Evolutionary conservation across 78 protist species (phyloP), one percentile per base, ranked within the genome.

Genomic region (Chrysochromulina tobinii): DNA sequence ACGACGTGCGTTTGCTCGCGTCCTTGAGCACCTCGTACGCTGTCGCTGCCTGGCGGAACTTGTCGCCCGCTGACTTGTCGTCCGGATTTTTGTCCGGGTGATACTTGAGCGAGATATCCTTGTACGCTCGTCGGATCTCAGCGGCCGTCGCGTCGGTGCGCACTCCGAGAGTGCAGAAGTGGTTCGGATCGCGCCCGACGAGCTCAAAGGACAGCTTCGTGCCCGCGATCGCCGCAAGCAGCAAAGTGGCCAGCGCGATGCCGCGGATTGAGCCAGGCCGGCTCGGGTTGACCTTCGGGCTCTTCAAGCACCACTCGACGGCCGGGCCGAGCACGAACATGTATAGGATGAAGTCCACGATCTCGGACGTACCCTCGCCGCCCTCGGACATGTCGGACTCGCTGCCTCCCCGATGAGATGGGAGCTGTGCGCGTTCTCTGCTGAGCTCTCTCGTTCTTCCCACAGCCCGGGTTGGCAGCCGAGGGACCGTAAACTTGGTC

Each of bases 11-110:
- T 21, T 1, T 2, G 8, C 18, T 11, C 6, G 87, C 4, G 51
- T 55, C 87, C 50, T 57, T 81, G 68, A 81, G 87, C 68, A 17
- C 23, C 54, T 81, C 66, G 87, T 81, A 81, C 20, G 87, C 87
- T 1, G 57, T 1, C 50, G 11, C 67, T 38, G 57, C 12, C 68
- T 17, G 25, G 53, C 11, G 54, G 87, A 55, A 81, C 57, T 12
- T 81, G 4, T n/a, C 87, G 8, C 20, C 20, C 68, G 87, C 87
- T 4, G 0, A 0, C 68, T 64, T 64, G 18, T 81, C 87, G 61
- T 81, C 87, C 12, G 68, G 12, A 55, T 73, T 73, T 53, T 55
- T 51, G 87, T 81, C 87, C 53, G 87, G 87, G 50, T 81, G 87
- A 8, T 20, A 23, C n/a, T 81, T 50, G 84, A 75, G 54, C 20